Percentiles rank a stretch among this genome's conserved stretches.
Evolutionary conservation across 2,329 filamentous ascomycete genomes (phyloP).

Genomic region (Exophiala calicioides): DNA sequence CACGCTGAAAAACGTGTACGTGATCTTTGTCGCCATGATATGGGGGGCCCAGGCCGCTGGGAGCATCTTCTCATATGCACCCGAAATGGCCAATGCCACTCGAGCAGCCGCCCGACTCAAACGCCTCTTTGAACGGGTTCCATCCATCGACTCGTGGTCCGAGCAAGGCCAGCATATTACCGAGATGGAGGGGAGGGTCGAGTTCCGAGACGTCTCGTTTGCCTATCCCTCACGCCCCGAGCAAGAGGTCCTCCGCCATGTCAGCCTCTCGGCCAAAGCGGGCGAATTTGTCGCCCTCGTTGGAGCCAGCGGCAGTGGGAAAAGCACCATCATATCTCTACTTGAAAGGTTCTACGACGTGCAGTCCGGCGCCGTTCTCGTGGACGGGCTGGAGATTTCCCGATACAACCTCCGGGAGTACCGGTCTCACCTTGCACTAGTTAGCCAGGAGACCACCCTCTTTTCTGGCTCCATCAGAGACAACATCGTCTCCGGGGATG

Average conservation of each 20-base stretch:
- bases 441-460: conserved; percentile 88
- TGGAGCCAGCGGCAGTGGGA: conserved; percentile 87
- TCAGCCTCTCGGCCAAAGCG: conserved; percentile 55
- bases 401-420: conserved; percentile 61
- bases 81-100: too few species aligned
- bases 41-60: conserved; percentile 37
- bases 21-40: conserved; percentile 45
- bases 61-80: conserved; percentile 35
- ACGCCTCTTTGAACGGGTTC: too few species aligned
- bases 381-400: conserved; percentile 79
- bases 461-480: conserved; percentile 89
- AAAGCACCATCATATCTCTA: conserved; percentile 86
- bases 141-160: too few species aligned
- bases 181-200: too few species aligned
- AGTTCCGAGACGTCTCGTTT: background rate
- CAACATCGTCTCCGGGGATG: conserved; percentile 78
- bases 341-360: conserved; percentile 94
- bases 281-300: conserved; percentile 65
- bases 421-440: conserved; percentile 71
- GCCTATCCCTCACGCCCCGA: background rate
- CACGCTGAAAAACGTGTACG: conserved; percentile 68
- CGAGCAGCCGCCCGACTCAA: too few species aligned
- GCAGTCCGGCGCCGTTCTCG: conserved; percentile 70
- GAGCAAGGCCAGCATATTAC: too few species aligned
- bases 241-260: conserved; percentile 52